Percentiles rank a stretch among this genome's conserved stretches.
phyloP scores from a whole-genome alignment of 129 eudicot genomes.

The Flaveria linearis region DNA sequence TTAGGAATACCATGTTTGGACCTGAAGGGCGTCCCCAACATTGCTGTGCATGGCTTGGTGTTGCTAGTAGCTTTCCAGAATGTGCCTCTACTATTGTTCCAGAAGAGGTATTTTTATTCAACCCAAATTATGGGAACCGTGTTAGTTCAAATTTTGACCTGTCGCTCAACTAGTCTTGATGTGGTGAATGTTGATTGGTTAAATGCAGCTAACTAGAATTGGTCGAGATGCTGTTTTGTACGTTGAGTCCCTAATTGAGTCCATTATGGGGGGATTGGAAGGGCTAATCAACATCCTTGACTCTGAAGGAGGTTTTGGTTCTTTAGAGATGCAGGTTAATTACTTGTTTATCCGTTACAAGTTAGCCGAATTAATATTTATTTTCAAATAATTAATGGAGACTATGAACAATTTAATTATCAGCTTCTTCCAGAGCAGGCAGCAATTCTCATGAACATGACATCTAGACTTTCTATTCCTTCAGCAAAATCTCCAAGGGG shows the following conservation, averaged over 20 bases:
- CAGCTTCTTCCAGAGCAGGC: conserved; percentile 99
- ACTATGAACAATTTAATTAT: conserved; percentile 23
- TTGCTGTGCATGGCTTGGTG: conserved; percentile 99
- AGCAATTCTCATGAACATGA: conserved; percentile 82
- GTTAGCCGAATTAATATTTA: background rate
- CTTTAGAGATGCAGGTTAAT: conserved; percentile 92
- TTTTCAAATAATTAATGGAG: background rate
- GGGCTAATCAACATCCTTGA: conserved; percentile 95
- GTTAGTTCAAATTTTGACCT: conserved; percentile 7
- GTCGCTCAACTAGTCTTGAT: background rate
- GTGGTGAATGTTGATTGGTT: conserved; percentile 35
- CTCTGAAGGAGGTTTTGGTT: conserved; percentile 99
- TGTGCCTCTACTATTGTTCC: conserved; percentile 94
- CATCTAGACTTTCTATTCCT: conserved; percentile 70
- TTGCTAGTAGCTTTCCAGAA: conserved; percentile 98
- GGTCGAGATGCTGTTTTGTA: conserved; percentile 98
- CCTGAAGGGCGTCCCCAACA: conserved; percentile 99
- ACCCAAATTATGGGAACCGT: background rate
- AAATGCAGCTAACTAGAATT: conserved; percentile 75
- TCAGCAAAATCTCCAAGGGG: conserved; percentile 81
- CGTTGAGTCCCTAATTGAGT: conserved; percentile 95
- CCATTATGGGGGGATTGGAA: conserved; percentile 99
- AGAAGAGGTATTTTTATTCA: conserved; percentile 72
- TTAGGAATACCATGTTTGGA: conserved; percentile 99
- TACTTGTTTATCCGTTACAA: conserved; percentile 27